Percentiles rank a stretch among this genome's conserved stretches.
phyloP scores from a whole-genome alignment of 495 filamentous ascomycete species.

The Saxispiralis lemnorum region DNA sequence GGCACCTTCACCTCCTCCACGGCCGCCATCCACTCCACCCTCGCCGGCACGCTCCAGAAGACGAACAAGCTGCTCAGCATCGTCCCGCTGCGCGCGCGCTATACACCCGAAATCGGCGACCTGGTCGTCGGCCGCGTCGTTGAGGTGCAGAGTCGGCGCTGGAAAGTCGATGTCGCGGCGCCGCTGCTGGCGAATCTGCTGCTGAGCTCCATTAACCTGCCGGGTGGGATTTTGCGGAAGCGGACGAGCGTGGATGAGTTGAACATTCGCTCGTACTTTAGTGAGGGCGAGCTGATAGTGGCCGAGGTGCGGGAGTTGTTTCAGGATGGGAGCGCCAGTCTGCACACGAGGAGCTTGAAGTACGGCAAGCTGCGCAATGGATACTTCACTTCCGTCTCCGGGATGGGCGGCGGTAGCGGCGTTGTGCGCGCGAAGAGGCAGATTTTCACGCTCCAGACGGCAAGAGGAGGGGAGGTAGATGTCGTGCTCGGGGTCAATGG shows the following conservation, averaged over 20 bases:
- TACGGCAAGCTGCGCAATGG: slow-evolving; percentile 94
- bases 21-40: slow-evolving; percentile 57
- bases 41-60: slow-evolving; percentile 70
- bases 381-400: slow-evolving; percentile 62
- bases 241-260: slow-evolving; percentile 87
- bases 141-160: slow-evolving; percentile 73
- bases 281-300: slow-evolving; percentile 94
- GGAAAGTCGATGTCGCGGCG: slow-evolving; percentile 83
- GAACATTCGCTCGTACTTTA: slow-evolving; percentile 75
- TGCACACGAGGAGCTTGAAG: slow-evolving; percentile 78
- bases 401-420: slow-evolving; percentile 59
- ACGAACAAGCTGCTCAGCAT: slow-evolving; percentile 95
- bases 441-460: slow-evolving; percentile 60
- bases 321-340: slow-evolving; percentile 58
- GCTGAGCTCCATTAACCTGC: slow-evolving; percentile 77
- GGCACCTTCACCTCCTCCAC: slow-evolving; percentile 20
- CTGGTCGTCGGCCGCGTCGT: slow-evolving; percentile 85
- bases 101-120: slow-evolving; percentile 89
- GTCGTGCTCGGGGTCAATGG: slow-evolving; percentile 88
- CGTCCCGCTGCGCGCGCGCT: slow-evolving; percentile 73
- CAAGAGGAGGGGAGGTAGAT: slow-evolving; percentile 59
- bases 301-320: slow-evolving; percentile 75
- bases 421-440: slow-evolving; percentile 67
- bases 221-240: slow-evolving; percentile 78
- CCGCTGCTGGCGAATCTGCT: slow-evolving; percentile 68